A percentile compares a stretch with the other conserved stretches of the same genome.
phyloP scores from a whole-genome alignment of 768 basidiomycete genomes.

The Agaricus sinodeliciosus region DNA sequence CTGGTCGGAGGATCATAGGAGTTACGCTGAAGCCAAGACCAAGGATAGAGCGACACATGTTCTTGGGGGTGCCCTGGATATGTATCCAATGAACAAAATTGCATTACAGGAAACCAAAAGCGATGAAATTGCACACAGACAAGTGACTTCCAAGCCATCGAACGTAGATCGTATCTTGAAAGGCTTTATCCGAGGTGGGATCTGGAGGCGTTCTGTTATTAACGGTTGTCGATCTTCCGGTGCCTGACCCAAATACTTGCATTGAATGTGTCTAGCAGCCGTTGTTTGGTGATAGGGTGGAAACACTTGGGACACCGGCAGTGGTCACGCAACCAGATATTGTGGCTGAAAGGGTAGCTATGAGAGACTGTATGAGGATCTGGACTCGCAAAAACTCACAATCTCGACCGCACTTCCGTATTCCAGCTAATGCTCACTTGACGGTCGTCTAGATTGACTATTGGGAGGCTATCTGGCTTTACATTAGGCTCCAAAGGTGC shows the following conservation, averaged over 20 bases:
- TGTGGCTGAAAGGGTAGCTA: conserved; percentile 48
- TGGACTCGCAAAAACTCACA: conserved; percentile 40
- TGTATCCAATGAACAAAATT: neutral
- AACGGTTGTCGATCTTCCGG: neutral
- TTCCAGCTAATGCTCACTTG: conserved; percentile 73
- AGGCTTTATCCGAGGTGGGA: conserved; percentile 70
- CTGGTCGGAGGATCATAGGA: conserved; percentile 70
- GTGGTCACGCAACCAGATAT: conserved; percentile 89
- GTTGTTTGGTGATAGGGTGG: conserved; percentile 83
- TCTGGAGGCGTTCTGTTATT: conserved; percentile 35
- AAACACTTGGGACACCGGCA: conserved; percentile 86
- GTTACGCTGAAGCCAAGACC: conserved; percentile 73
- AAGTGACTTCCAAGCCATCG: conserved; percentile 68
- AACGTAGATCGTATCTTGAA: conserved; percentile 43
- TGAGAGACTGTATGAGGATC: neutral
- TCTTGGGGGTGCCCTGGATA: conserved; percentile 47
- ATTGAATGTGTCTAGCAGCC: conserved; percentile 81
- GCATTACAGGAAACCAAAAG: neutral
- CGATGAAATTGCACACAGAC: conserved; percentile 35
- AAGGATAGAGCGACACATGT: conserved; percentile 79
- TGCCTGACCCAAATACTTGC: conserved; percentile 29
- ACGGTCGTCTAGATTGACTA: conserved; percentile 46
- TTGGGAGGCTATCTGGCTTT: conserved; percentile 38
- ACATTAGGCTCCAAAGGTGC: conserved; percentile 18
- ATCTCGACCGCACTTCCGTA: conserved; percentile 64